Conservation (phyloP, 2,329 filamentous ascomycete genomes). For the Albifimbria verrucaria region DNA sequence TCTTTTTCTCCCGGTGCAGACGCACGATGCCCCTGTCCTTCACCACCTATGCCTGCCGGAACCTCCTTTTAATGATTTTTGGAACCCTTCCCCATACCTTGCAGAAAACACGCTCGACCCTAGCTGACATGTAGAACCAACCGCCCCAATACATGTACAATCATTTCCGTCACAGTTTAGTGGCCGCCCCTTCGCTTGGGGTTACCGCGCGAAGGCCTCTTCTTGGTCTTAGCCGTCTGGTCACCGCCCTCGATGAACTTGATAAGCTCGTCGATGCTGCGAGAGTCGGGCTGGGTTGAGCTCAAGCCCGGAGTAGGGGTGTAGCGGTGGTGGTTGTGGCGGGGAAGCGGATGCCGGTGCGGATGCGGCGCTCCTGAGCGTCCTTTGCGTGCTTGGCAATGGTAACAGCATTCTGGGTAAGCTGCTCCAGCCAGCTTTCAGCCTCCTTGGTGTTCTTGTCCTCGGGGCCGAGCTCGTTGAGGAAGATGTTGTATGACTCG, state of each 20-base stretch:
- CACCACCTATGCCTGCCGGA: background rate
- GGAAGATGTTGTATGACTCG: constrained; percentile 95
- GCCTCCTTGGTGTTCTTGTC: constrained; percentile 99
- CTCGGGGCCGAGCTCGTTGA: constrained; percentile 76
- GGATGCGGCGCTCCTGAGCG: constrained; percentile 69
- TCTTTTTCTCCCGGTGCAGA: background rate
- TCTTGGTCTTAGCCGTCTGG: constrained; percentile 52
- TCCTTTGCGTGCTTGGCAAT: constrained; percentile 94
- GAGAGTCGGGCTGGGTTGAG: constrained; percentile 59
- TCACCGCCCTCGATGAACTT: constrained; percentile 86
- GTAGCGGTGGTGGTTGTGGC: constrained; percentile 30
- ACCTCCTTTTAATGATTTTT: background rate
- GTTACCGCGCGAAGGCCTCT: constrained; percentile 50
- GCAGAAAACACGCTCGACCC: too few relatives aligned
- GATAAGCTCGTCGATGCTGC: constrained; percentile 89
- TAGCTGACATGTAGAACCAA: background rate
- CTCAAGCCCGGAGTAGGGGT: constrained; percentile 13
- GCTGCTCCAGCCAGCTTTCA: constrained; percentile 91
- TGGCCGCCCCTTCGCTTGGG: constrained; percentile 50
- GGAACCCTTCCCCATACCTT: too few relatives aligned
- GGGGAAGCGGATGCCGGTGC: constrained; percentile 66
- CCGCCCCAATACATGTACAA: constrained; percentile 15
- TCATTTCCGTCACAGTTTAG: constrained; percentile 11
- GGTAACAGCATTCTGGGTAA: constrained; percentile 91
- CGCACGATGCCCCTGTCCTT: background rate